These are phyloP conservation scores for Volvox reticuliferus DNA, from an alignment of 139 green algal genomes.

Conservation along the genomic window DNA sequence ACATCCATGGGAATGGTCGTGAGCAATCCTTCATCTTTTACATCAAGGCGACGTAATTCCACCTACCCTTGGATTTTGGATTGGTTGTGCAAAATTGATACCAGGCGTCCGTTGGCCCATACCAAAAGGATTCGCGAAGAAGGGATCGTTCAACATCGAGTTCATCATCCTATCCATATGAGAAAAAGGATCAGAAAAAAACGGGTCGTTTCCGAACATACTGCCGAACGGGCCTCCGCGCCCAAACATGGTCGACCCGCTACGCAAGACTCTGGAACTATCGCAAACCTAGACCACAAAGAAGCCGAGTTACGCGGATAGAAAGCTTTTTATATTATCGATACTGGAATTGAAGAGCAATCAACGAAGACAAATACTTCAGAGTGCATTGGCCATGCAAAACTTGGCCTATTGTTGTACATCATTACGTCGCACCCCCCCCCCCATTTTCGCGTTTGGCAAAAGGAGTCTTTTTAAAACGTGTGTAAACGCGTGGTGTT, in stretches of 20 bases:
- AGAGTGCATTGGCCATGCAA: too few species aligned
- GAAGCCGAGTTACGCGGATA: too few species aligned
- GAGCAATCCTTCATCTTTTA: neutral
- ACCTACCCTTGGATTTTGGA: neutral
- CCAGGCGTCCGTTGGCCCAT: neutral
- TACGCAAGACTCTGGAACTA: too few species aligned
- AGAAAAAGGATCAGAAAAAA: constrained; percentile 51
- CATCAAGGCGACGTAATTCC: neutral
- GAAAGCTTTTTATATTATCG: too few species aligned
- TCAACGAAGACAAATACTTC: too few species aligned
- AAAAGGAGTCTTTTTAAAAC: too few species aligned
- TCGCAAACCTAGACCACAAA: too few species aligned
- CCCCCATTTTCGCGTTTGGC: too few species aligned
- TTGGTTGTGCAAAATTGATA: neutral
- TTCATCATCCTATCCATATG: constrained; percentile 55
- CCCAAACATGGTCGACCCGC: neutral
- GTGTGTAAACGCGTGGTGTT: too few species aligned
- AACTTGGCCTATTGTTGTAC: too few species aligned
- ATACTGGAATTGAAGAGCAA: too few species aligned
- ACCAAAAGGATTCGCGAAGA: constrained; percentile 30
- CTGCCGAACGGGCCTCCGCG: constrained; percentile 5
- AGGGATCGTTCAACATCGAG: constrained; percentile 41
- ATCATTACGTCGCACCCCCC: too few species aligned
- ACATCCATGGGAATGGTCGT: neutral
- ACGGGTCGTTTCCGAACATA: constrained; percentile 31